Conservation (phyloP, 2,329 filamentous ascomycete genomes). For the Aspergillus brunneoviolaceus region DNA sequence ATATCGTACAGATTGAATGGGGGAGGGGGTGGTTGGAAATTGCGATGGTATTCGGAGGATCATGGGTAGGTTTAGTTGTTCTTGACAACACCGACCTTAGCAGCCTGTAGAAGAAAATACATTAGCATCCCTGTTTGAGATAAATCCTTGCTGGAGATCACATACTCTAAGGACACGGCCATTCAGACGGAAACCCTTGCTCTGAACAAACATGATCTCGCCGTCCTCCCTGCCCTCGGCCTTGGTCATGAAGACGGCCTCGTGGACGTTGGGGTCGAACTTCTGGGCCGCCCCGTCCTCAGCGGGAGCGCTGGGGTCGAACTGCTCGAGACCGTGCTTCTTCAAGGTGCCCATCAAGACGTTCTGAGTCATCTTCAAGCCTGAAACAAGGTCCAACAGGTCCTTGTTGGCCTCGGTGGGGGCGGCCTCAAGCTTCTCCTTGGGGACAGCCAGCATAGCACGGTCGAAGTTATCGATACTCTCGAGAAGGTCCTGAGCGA, state of each 20-base stretch:
- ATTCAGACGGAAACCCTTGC: slow-evolving; percentile 94
- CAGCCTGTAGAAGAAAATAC: slow-evolving; percentile 53
- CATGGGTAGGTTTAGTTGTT: slow-evolving; percentile 52
- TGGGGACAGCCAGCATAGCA: slow-evolving; percentile 75
- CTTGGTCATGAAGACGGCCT: slow-evolving; percentile 92
- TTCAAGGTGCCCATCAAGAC: slow-evolving; percentile 84
- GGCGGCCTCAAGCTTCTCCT: slow-evolving; percentile 64
- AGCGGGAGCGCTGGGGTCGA: slow-evolving; percentile 62
- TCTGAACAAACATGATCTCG: slow-evolving; percentile 86
- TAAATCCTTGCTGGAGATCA: slow-evolving; percentile 8
- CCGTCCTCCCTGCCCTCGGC: slow-evolving; percentile 85
- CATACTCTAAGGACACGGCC: slow-evolving; percentile 74
- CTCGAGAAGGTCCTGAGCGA: slow-evolving; percentile 92
- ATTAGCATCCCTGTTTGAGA: neutral
- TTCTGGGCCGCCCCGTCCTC: slow-evolving; percentile 64
- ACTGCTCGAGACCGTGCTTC: slow-evolving; percentile 91
- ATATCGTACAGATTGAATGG: slow-evolving; percentile 36
- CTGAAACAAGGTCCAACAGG: slow-evolving; percentile 76
- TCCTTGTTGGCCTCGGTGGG: slow-evolving; percentile 65
- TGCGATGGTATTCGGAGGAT: slow-evolving; percentile 11
- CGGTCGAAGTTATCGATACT: slow-evolving; percentile 97
- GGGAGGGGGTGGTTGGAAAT: slow-evolving; percentile 9
- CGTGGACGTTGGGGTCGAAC: slow-evolving; percentile 95
- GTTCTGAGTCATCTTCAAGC: slow-evolving; percentile 90
- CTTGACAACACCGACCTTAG: slow-evolving; percentile 96